Evolutionary conservation across 2,329 filamentous ascomycete species (phyloP).

Genomic region (Leptographium lundbergii): DNA sequence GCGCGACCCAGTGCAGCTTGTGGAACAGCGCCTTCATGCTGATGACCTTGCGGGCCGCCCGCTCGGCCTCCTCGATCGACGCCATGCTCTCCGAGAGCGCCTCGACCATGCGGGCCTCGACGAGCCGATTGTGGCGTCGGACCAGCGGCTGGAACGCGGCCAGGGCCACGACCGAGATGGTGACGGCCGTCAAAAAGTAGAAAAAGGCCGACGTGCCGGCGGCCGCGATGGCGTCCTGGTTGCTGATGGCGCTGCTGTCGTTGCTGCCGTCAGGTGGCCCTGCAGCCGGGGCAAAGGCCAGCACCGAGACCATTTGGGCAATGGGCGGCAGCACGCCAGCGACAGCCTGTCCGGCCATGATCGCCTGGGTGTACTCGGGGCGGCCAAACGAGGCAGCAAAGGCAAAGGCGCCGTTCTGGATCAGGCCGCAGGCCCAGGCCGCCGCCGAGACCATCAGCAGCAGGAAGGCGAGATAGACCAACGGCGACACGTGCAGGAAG

Average conservation of each 20-base stretch:
- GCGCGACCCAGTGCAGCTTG: conserved; percentile 68
- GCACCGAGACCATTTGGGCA: conserved; percentile 73
- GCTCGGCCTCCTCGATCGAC: conserved; percentile 40
- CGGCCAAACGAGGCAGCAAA: conserved; percentile 78
- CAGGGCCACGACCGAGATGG: conserved; percentile 58
- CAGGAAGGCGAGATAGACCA: conserved; percentile 66
- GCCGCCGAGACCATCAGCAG: conserved; percentile 71
- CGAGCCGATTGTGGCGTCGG: conserved; percentile 41
- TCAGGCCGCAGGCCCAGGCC: conserved; percentile 68
- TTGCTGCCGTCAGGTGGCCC: not conserved
- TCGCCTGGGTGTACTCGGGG: conserved; percentile 84
- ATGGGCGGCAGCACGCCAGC: conserved; percentile 82
- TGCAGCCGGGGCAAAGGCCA: conserved; percentile 43
- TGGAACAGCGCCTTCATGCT: conserved; percentile 52
- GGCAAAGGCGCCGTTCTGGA: conserved; percentile 90
- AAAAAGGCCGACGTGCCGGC: conserved; percentile 63
- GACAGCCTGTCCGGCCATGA: conserved; percentile 89
- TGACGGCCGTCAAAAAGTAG: conserved; percentile 82
- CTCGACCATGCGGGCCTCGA: conserved; percentile 34
- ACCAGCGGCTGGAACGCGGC: conserved; percentile 64
- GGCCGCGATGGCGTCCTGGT: conserved; percentile 15
- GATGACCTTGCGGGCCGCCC: conserved; percentile 33
- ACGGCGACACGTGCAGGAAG: conserved; percentile 49
- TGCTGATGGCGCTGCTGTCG: conserved; percentile 13
- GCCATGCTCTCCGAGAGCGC: conserved; percentile 36